Base-by-base conservation (phyloP, 345 rosid species). In the Eucalyptus pumila region DNA sequence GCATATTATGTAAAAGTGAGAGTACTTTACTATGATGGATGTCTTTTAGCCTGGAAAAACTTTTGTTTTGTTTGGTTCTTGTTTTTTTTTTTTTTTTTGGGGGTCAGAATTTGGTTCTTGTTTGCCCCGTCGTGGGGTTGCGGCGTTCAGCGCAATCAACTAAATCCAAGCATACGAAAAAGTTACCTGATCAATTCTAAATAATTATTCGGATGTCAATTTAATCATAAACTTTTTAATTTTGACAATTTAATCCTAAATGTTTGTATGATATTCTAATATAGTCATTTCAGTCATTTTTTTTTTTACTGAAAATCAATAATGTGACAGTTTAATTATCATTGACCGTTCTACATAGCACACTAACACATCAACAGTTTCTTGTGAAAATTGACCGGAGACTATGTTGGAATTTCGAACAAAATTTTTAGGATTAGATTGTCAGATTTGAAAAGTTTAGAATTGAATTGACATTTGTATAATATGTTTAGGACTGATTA, bases 351-450 rank as follows among this genome's bases (percentile, higher is more conserved):
- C 3, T 67, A 67, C 3, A 16, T 56, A 9, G 21, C 12, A 67
- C 6, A 67, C 6, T 67, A 8, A 15, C 16, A 32, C 42, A 32
- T 32, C 0, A 32, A 1, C 21, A 8, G 8, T 15, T 32, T n/a
- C 2, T 17, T 16, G 11, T 9, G 11, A 69, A 69, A 16, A 69
- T 69, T 32, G 23, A 3, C 0, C 0, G 0, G 3, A 32, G 42
- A 8, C 6, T 16, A 32, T 16, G 9, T 69, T 69, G 11, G 37
- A 69, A 69, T 32, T 32, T 69, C 1, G 1, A 2, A 7, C 5
- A 32, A 32, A 69, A 5, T 1, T 69, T 69, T 69, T 32, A 32
- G 0, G 8, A 32, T 4, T 16, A 5, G 3, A 67, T 16, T 67
- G 11, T 6, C 4, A 67, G 2, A 67, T 4, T 67, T 32, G 4